Evolutionary conservation across 306 rosid genomes (phyloP).

Genomic region (Malus domestica): ASM211411v1 NC_041801.1:8857501-8858000

Average conservation of each 20-base stretch:
- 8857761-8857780: constrained; percentile 16
- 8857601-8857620: constrained; percentile 5
- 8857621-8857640: constrained; percentile 15
- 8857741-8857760: constrained; percentile 12
- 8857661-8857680: constrained; percentile 9
- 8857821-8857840: neutral
- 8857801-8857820: neutral
- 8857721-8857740: constrained; percentile 27
- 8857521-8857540: too few species aligned
- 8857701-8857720: constrained; percentile 12
- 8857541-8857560: neutral
- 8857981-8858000: constrained; percentile 25
- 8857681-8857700: constrained; percentile 28
- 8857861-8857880: neutral
- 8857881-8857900: constrained; percentile 5
- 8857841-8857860: neutral
- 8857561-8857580: neutral
- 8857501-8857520: too few species aligned
- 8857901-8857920: constrained; percentile 8
- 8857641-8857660: constrained; percentile 20
- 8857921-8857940: neutral
- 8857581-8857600: neutral
- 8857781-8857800: constrained; percentile 23
- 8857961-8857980: constrained; percentile 1
- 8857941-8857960: constrained; percentile 8